Percentiles rank a stretch among this genome's conserved stretches.
These are phyloP conservation scores for Blastocrithidia nonstop DNA, from an alignment of 208 protist species.

Conservation along the genomic window DNA sequence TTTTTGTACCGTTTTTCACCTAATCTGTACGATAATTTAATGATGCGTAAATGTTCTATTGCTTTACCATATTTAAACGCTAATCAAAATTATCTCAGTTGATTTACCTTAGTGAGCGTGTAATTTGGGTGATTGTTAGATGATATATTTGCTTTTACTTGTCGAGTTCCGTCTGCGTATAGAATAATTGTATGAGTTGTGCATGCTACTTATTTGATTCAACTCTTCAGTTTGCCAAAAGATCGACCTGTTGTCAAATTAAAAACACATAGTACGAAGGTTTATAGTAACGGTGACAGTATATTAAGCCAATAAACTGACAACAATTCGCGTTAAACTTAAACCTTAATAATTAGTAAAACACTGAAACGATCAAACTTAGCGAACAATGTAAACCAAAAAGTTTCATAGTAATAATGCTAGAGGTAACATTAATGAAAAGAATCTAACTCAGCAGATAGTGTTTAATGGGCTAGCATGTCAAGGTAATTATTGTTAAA, in stretches of 20 bases:
- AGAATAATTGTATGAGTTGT: slow-evolving; percentile 38
- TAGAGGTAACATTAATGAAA: too few relatives aligned
- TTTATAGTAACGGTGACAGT: neutral
- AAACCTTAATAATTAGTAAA: too few relatives aligned
- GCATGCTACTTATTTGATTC: slow-evolving; percentile 40
- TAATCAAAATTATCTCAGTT: neutral
- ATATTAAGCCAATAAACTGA: neutral
- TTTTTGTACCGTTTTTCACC: slow-evolving; percentile 59
- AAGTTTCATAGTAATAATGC: too few relatives aligned
- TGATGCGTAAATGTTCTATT: slow-evolving; percentile 48
- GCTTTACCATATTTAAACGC: slow-evolving; percentile 9
- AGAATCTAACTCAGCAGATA: too few relatives aligned
- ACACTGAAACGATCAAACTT: too few relatives aligned
- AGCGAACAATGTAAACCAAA: too few relatives aligned
- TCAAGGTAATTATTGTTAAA: too few relatives aligned
- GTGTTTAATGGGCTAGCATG: too few relatives aligned
- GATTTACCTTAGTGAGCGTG: slow-evolving; percentile 9
- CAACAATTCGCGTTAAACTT: too few relatives aligned
- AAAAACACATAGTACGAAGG: neutral
- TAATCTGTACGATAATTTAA: slow-evolving; percentile 71
- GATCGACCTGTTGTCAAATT: slow-evolving; percentile 22
- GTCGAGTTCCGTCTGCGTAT: slow-evolving; percentile 35
- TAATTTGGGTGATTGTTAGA: slow-evolving; percentile 55
- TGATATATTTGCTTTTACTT: slow-evolving; percentile 80
- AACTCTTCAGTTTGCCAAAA: slow-evolving; percentile 44